These are phyloP conservation scores for Cladophialophora exuberans DNA, from an alignment of 2,329 filamentous ascomycete species.

Conservation along the genomic window DNA sequence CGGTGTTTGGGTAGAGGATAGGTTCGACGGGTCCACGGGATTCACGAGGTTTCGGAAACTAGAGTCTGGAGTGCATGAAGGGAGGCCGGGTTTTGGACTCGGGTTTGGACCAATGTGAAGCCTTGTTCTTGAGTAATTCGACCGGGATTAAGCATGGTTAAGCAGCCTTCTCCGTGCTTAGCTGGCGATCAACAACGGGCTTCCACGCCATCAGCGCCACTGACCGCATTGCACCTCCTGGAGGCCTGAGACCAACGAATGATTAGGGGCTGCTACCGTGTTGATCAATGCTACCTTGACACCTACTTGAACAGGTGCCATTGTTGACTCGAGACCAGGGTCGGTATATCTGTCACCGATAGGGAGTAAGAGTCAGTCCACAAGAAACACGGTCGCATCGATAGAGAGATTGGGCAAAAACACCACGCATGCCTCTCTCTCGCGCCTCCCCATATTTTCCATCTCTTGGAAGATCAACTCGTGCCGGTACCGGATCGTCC, in stretches of 20 bases:
- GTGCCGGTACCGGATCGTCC: no score
- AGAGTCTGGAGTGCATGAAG: background rate
- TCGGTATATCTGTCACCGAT: constrained; percentile 6
- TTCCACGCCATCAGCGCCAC: constrained; percentile 13
- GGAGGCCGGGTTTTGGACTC: background rate
- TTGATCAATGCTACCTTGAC: constrained; percentile 14
- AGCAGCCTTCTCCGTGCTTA: no score
- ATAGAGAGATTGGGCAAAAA: no score
- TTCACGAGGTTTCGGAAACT: no score
- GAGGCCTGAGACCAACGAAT: constrained; percentile 18
- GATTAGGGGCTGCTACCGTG: background rate
- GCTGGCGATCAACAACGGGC: constrained; percentile 1
- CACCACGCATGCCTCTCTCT: no score
- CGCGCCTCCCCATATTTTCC: no score
- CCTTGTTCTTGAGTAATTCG: no score
- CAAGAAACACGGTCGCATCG: background rate
- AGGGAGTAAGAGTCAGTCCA: background rate
- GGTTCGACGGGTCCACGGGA: background rate
- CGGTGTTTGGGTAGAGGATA: background rate
- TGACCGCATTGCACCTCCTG: constrained; percentile 10
- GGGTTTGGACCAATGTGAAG: no score
- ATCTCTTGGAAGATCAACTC: no score
- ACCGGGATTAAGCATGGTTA: no score
- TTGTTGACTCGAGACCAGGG: background rate
- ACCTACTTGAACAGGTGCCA: background rate